phyloP scores from a whole-genome alignment of 768 basidiomycete genomes.

The Mycena chlorophos region DNA sequence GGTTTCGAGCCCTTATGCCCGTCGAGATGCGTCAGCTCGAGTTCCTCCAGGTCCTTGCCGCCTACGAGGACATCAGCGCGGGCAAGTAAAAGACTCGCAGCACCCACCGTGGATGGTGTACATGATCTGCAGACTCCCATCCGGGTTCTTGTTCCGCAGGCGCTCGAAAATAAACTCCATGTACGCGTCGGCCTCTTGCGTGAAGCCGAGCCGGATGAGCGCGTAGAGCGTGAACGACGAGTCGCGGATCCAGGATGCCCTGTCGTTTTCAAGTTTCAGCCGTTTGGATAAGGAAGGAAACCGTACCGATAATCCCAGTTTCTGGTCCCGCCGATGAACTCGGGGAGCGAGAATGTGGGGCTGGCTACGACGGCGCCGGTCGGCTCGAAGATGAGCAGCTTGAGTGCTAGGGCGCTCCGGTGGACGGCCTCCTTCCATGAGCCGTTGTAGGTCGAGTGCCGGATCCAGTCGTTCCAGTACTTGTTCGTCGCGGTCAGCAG shows the following conservation, averaged over 20 bases:
- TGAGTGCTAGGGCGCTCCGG: constrained; percentile 89
- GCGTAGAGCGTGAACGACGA: constrained; percentile 96
- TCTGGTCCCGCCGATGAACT: constrained; percentile 84
- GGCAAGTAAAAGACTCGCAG: background rate
- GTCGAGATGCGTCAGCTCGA: constrained; percentile 83
- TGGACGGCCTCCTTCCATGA: constrained; percentile 96
- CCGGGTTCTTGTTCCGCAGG: constrained; percentile 78
- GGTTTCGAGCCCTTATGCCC: constrained; percentile 86
- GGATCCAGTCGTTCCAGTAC: constrained; percentile 91
- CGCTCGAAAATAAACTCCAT: constrained; percentile 91
- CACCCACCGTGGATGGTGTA: constrained; percentile 85
- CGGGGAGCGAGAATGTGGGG: constrained; percentile 92
- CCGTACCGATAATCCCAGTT: constrained; percentile 80
- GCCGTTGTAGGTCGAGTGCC: constrained; percentile 85
- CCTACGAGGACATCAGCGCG: constrained; percentile 38
- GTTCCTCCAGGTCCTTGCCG: constrained; percentile 78
- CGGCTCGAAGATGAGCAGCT: constrained; percentile 90
- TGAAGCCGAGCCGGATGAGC: constrained; percentile 90
- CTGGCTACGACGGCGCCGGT: constrained; percentile 94
- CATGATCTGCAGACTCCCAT: constrained; percentile 95
- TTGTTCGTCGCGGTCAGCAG: constrained; percentile 68
- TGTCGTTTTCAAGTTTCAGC: background rate
- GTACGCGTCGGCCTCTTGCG: constrained; percentile 87
- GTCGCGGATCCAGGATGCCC: constrained; percentile 92
- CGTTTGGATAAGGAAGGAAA: background rate